These are phyloP conservation scores for Lagenaria siceraria DNA, from an alignment of 306 rosid genomes.

Conservation along the genomic window DNA sequence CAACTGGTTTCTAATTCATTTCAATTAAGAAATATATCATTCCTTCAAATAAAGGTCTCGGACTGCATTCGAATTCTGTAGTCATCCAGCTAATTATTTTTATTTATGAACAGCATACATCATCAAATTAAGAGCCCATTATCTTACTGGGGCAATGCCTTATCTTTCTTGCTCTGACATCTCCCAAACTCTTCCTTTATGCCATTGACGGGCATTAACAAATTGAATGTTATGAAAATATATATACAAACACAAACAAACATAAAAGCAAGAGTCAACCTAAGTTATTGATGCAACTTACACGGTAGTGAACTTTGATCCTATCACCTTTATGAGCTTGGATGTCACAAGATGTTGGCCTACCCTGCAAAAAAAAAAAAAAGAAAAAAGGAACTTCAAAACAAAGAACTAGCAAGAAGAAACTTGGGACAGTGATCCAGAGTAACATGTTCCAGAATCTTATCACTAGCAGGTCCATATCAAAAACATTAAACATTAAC, in stretches of 20 bases:
- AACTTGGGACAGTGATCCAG: background rate
- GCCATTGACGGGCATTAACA: background rate
- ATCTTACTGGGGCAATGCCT: background rate
- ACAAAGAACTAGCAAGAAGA: background rate
- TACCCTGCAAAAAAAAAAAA: conserved; percentile 43
- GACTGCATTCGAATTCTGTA: background rate
- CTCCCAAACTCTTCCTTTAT: background rate
- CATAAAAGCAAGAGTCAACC: background rate
- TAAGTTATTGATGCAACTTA: conserved; percentile 24
- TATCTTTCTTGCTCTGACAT: background rate
- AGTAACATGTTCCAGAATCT: background rate
- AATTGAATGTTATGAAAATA: background rate
- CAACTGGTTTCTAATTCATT: background rate
- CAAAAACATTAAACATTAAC: background rate
- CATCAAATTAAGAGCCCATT: background rate
- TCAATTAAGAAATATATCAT: background rate
- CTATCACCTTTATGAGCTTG: conserved; percentile 89
- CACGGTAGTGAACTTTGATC: conserved; percentile 90
- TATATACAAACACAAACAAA: background rate
- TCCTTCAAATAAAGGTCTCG: background rate
- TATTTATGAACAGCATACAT: background rate
- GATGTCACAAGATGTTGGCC: conserved; percentile 68
- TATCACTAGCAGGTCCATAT: background rate
- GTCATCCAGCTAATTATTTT: background rate
- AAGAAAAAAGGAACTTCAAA: background rate